These are phyloP conservation scores for Prinsepia uniflora DNA, from an alignment of 306 rosid genomes.

Conservation along the genomic window DNA sequence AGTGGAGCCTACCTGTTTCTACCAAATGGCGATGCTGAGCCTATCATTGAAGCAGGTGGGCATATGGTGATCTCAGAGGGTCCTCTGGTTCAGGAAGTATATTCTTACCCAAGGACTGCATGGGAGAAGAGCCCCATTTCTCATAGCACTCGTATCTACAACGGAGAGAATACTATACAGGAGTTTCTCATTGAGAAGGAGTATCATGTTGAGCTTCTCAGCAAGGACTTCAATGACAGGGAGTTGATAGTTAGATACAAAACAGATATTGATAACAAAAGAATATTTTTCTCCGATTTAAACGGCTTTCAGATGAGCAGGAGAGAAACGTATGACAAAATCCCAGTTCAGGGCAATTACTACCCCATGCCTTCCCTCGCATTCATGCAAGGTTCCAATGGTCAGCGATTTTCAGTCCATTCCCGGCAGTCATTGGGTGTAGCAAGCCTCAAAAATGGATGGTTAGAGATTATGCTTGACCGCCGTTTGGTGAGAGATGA, in stretches of 20 bases:
- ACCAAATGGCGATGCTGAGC: conserved; percentile 71
- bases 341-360: conserved; percentile 93
- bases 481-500: conserved; percentile 87
- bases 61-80: conserved; percentile 68
- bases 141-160: conserved; percentile 86
- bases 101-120: conserved; percentile 70
- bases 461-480: conserved; percentile 97
- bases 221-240: conserved; percentile 60
- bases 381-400: conserved; percentile 70
- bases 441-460: conserved; percentile 85
- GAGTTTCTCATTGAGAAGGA: conserved; percentile 82
- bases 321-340: conserved; percentile 88
- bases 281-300: conserved; percentile 74
- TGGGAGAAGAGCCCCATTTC: conserved; percentile 77
- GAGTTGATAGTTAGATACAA: conserved; percentile 86
- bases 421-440: conserved; percentile 88
- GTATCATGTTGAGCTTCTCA: conserved; percentile 85
- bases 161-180: conserved; percentile 59
- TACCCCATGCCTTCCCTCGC: conserved; percentile 96
- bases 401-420: conserved; percentile 86
- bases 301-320: conserved; percentile 98
- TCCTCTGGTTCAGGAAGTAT: conserved; percentile 82
- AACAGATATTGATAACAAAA: conserved; percentile 74
- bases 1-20: conserved; percentile 91
- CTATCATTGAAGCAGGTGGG: conserved; percentile 65